Conservation (phyloP, 2,329 filamentous ascomycete species). For the Orbilia blumenaviensis region DNA sequence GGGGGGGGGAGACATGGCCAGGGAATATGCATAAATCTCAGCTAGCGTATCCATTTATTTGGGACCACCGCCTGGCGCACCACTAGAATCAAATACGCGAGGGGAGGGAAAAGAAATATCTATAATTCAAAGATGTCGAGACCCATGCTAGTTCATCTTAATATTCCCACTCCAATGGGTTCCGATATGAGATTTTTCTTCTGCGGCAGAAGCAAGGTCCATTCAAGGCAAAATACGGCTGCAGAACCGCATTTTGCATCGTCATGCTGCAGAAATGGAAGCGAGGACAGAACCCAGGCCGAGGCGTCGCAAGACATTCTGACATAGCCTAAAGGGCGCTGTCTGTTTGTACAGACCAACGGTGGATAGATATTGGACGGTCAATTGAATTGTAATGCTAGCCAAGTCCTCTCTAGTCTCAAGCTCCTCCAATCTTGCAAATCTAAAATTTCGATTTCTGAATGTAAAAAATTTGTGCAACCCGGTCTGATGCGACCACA, state of each 20-base stretch:
- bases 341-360: too few species aligned
- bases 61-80: slow-evolving; percentile 47
- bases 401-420: slow-evolving; percentile 18
- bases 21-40: slow-evolving; percentile 52
- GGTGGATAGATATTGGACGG: neutral
- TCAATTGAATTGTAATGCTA: neutral
- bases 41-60: slow-evolving; percentile 53
- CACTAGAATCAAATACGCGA: slow-evolving; percentile 53
- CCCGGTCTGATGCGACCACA: slow-evolving; percentile 36
- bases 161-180: slow-evolving; percentile 54
- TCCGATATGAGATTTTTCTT: slow-evolving; percentile 51
- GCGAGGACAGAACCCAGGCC: slow-evolving; percentile 37
- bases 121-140: slow-evolving; percentile 47
- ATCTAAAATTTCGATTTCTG: slow-evolving; percentile 4
- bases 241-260: slow-evolving; percentile 39
- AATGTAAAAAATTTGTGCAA: slow-evolving; percentile 38
- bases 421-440: neutral
- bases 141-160: slow-evolving; percentile 54
- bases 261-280: slow-evolving; percentile 46
- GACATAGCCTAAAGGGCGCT: slow-evolving; percentile 8
- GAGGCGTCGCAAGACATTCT: slow-evolving; percentile 14
- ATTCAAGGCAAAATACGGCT: slow-evolving; percentile 39
- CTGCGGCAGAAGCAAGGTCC: slow-evolving; percentile 51
- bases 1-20: slow-evolving; percentile 29
- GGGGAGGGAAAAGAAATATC: slow-evolving; percentile 43